Conservation (phyloP, 768 basidiomycete genomes). For the Collybiopsis luxurians region DNA sequence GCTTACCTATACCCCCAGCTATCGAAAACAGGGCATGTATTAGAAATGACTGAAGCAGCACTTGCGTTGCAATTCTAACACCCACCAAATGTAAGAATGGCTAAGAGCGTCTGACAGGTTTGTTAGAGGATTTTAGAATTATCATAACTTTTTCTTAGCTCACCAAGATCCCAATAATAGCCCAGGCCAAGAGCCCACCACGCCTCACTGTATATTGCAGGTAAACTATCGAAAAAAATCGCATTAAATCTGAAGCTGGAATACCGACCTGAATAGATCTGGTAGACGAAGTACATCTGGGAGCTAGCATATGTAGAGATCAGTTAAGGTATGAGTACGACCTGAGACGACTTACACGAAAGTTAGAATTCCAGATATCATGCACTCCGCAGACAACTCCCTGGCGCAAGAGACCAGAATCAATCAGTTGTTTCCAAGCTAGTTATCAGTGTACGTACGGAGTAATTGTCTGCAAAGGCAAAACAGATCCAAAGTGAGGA, state of each 20-base stretch:
- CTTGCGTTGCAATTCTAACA: no score
- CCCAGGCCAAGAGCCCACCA: neutral
- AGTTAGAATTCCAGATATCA: conserved; percentile 41
- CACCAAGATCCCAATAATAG: conserved; percentile 3
- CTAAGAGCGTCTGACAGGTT: conserved; percentile 18
- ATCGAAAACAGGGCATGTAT: neutral
- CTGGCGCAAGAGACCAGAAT: conserved; percentile 13
- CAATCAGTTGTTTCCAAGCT: neutral
- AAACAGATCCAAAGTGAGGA: conserved; percentile 39
- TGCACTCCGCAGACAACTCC: conserved; percentile 39
- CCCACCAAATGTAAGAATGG: conserved; percentile 30
- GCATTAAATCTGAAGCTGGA: neutral
- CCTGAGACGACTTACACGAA: conserved; percentile 24
- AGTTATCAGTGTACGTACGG: conserved; percentile 33
- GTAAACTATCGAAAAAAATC: neutral
- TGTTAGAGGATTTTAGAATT: neutral
- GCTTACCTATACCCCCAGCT: conserved; percentile 29
- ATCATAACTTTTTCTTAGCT: neutral
- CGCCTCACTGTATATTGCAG: neutral
- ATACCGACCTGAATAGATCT: conserved; percentile 32
- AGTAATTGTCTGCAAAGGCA: conserved; percentile 34
- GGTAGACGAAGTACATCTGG: conserved; percentile 42
- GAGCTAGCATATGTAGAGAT: conserved; percentile 26
- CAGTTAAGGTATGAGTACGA: neutral
- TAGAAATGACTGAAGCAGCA: no score